A percentile compares a stretch with the other conserved stretches of the same genome.
These are phyloP conservation scores for Xylaria curta DNA, from an alignment of 495 filamentous ascomycete species.

Conservation along the genomic window DNA sequence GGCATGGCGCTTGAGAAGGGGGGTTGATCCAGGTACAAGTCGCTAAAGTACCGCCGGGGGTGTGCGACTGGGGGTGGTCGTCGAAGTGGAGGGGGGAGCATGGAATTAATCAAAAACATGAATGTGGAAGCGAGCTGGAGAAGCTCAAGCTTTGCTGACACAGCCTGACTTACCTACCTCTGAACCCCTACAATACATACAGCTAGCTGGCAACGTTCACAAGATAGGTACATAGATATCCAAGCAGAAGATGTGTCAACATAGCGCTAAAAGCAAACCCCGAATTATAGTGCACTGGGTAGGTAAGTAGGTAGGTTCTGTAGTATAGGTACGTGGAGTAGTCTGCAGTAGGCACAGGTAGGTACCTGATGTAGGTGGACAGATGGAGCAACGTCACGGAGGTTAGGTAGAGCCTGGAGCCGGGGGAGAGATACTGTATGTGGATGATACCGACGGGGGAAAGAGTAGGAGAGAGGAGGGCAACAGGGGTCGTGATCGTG, in stretches of 20 bases:
- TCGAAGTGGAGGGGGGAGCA: conserved; percentile 13
- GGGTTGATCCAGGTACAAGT: conserved; percentile 22
- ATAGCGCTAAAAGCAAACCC: neutral
- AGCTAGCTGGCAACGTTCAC: neutral
- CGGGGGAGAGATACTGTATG: conserved; percentile 8
- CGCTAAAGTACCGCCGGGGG: conserved; percentile 28
- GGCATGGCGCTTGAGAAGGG: conserved; percentile 43
- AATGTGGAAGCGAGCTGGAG: conserved; percentile 26
- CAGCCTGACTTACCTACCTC: neutral
- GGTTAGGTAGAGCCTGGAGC: neutral
- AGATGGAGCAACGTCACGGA: conserved; percentile 12
- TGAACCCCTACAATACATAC: neutral
- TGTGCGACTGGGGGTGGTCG: conserved; percentile 12
- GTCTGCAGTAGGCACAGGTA: neutral
- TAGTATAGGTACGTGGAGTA: neutral
- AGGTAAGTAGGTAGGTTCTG: neutral
- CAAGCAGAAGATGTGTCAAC: neutral
- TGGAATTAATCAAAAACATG: conserved; percentile 25
- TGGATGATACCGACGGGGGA: conserved; percentile 6
- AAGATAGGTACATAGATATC: neutral
- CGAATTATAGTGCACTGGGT: neutral
- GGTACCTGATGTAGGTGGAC: conserved; percentile 11
- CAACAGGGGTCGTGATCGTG: neutral
- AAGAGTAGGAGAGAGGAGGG: neutral
- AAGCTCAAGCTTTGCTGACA: conserved; percentile 13